Evolutionary conservation across 768 basidiomycete genomes (phyloP), one percentile per base, ranked within the genome.

Genomic region (Tulasnella sp.): DNA sequence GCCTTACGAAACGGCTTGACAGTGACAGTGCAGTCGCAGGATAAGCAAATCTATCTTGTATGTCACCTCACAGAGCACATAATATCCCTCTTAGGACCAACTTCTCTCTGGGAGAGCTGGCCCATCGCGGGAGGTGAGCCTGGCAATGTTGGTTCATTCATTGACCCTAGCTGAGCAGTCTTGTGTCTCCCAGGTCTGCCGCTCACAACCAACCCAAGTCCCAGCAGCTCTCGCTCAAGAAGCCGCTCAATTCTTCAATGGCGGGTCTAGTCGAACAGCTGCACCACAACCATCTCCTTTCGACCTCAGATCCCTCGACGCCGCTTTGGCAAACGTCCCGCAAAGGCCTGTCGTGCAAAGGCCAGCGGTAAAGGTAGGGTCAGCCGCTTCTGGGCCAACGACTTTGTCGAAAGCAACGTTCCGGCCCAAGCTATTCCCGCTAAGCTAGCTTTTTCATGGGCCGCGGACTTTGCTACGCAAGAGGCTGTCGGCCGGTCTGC

Each of bases 1-100:
- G 87, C 19, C 88, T 97, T 6, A 87, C 91, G 0, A 96, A 95
- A 81, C 86, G 88, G 67, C 91, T 94, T 78, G 92, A 93, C 79
- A 86, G 88, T 64, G 94, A 96, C 81, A 86, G 92, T 80, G 92
- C 92, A 11, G 80, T 88, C 1, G 92, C 93, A 82, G 93, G 93
- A 85, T 94, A 80, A 76, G 64, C 74, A 58, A 15, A 29, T 15
- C 71, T 71, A 22, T 78, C 69, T 71, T 58, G 36, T 31, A 36
- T 58, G 78, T 11, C 49, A 36, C 45, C 74, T n/a, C 15, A 67
- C 36, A 31, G 1, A 40, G 14, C 31, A 34, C 25, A 19, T 31
- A 42, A 40, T 25, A 36, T 34, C 36, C 40, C n/a, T n/a, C n/a
- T 5, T 79, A 93, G 91, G 94, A 96, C 81, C 86, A 91, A 77